phyloP scores from a whole-genome alignment of 495 filamentous ascomycete species.

The Bryoglossum gracile region DNA sequence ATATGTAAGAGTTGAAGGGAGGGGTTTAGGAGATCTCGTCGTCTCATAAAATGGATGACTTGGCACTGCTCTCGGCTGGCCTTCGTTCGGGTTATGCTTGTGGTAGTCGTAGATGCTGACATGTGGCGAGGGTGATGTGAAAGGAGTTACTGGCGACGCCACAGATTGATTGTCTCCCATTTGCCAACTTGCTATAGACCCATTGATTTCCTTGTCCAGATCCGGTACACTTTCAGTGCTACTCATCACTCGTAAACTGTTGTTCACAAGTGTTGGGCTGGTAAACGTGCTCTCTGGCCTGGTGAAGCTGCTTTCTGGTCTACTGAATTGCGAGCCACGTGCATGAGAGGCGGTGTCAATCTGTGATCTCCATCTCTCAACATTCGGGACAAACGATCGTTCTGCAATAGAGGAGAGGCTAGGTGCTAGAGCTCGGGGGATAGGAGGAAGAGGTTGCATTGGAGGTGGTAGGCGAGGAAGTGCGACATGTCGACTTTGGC shows the following conservation, averaged over 20 bases:
- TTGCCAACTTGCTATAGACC: constrained; percentile 20
- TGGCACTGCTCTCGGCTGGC: background rate
- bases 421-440: constrained; percentile 2
- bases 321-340: background rate
- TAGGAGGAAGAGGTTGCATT: constrained; percentile 12
- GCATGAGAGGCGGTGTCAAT: background rate
- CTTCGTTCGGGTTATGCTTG: constrained; percentile 8
- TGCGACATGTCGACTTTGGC: constrained; percentile 6
- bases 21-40: background rate
- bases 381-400: constrained; percentile 9
- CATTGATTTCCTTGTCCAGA: constrained; percentile 15
- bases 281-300: background rate
- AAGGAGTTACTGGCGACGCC: constrained; percentile 12
- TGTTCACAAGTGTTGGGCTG: constrained; percentile 3
- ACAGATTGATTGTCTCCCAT: constrained; percentile 4
- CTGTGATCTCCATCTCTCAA: constrained; percentile 21
- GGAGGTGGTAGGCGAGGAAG: constrained; percentile 12
- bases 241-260: constrained; percentile 3
- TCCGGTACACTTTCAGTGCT: constrained; percentile 13
- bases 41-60: constrained; percentile 1
- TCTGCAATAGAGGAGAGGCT: constrained; percentile 16
- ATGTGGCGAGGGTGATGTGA: constrained; percentile 19
- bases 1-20: background rate
- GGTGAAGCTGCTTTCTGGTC: background rate
- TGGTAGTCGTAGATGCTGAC: constrained; percentile 7